Conservation (phyloP, 495 filamentous ascomycete species). For the Penicillium longicatenatum region DNA sequence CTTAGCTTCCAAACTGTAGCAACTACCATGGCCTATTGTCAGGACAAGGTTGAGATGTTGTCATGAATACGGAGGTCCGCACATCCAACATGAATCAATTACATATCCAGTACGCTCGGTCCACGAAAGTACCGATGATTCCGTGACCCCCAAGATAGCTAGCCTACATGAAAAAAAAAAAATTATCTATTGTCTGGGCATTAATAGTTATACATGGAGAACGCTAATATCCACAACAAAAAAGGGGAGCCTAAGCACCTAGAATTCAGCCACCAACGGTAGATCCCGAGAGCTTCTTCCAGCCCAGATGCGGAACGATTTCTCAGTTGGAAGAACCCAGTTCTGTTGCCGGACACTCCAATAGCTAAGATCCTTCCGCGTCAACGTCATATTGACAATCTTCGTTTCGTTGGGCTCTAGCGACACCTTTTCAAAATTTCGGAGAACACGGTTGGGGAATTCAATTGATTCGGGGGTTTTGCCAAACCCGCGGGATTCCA, state of each 20-base stretch:
- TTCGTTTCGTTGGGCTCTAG: conserved; percentile 57
- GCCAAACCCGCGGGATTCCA: conserved; percentile 36
- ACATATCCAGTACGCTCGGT: not conserved
- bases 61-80: not conserved
- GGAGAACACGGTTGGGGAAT: conserved; percentile 71
- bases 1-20: not conserved
- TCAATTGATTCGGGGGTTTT: conserved; percentile 57
- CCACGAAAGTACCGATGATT: not conserved
- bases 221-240: conserved; percentile 2
- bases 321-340: conserved; percentile 71
- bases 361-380: conserved; percentile 79
- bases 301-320: conserved; percentile 59
- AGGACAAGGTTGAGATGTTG: not conserved
- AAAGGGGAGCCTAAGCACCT: conserved; percentile 8
- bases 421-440: conserved; percentile 78
- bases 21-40: too few species aligned
- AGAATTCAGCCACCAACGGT: conserved; percentile 42
- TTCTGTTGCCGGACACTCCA: conserved; percentile 81
- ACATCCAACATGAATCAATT: not conserved
- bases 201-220: not conserved
- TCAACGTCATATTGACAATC: conserved; percentile 69
- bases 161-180: not conserved
- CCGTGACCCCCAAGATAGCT: not conserved
- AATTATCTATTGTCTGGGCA: not conserved
- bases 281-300: conserved; percentile 64